A percentile compares a stretch with the other conserved stretches of the same genome.
These are phyloP conservation scores for Penicillium fuscoglaucum DNA, from an alignment of 2,329 filamentous ascomycete species.

Conservation along the genomic window DNA sequence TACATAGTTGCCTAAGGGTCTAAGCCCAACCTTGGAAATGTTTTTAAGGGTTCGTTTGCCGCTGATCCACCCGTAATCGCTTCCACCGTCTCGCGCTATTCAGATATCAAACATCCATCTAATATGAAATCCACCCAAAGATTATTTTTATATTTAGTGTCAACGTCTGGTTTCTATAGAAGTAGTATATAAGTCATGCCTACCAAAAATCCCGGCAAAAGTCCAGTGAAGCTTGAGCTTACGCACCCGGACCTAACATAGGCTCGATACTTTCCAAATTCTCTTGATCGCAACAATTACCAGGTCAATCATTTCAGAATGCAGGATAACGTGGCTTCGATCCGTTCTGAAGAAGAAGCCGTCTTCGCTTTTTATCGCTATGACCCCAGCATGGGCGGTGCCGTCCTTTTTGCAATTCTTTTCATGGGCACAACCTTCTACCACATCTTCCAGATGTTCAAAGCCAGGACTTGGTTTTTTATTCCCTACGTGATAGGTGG, in stretches of 20 bases:
- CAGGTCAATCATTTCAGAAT: neutral
- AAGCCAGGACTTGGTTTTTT: neutral
- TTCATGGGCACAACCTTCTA: slow-evolving; percentile 17
- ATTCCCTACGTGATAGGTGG: neutral
- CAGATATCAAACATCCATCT: too few species aligned
- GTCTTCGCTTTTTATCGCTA: neutral
- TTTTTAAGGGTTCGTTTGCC: neutral
- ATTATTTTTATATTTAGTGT: neutral
- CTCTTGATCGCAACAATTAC: neutral
- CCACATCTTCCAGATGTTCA: slow-evolving; percentile 13
- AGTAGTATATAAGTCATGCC: neutral
- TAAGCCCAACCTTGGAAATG: too few species aligned
- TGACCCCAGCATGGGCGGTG: slow-evolving; percentile 1
- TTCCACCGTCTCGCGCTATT: neutral
- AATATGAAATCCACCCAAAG: neutral
- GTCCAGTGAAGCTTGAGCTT: neutral
- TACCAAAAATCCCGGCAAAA: neutral
- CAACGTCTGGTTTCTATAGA: neutral
- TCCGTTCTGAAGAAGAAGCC: neutral
- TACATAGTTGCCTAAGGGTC: too few species aligned
- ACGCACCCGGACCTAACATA: neutral
- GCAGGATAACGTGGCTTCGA: neutral
- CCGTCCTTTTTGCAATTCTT: neutral
- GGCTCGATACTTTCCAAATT: neutral
- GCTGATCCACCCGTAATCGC: neutral